Conservation (phyloP, 202 grass and related monocot genomes). For the Brachypodium distachyon region DNA sequence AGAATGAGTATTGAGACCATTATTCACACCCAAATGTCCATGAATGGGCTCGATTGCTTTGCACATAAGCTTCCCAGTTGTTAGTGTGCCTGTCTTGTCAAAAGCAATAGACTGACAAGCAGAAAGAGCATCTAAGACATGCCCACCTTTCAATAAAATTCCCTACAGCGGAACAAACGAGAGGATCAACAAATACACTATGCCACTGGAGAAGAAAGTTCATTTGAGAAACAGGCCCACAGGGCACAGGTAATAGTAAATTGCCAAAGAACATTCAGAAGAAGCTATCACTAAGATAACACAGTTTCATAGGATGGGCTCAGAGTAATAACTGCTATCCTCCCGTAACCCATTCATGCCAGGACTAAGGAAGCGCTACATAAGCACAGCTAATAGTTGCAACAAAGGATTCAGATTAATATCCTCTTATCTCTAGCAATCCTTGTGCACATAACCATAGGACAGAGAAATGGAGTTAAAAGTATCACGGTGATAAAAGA, state of each 20-base stretch:
- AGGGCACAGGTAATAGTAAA: background rate
- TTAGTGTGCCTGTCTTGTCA: conserved; percentile 97
- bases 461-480: background rate
- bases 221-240: background rate
- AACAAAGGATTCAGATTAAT: background rate
- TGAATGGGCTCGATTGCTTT: conserved; percentile 98
- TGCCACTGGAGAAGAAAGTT: conserved; percentile 9
- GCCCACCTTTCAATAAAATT: conserved; percentile 94
- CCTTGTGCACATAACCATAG: background rate
- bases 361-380: background rate
- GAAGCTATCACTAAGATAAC: background rate
- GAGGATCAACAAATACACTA: conserved; percentile 6
- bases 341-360: background rate
- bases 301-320: background rate
- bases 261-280: background rate
- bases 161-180: conserved; percentile 43
- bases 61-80: conserved; percentile 94
- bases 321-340: background rate
- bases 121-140: conserved; percentile 92
- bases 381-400: background rate
- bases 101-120: conserved; percentile 91
- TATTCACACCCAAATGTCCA: conserved; percentile 44
- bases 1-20: conserved; percentile 26
- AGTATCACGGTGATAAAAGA: background rate
- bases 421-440: background rate